Percentiles rank a stretch among this genome's conserved stretches.
phyloP scores from a whole-genome alignment of 2,329 filamentous ascomycete genomes.

The Penicillium occitanis region DNA sequence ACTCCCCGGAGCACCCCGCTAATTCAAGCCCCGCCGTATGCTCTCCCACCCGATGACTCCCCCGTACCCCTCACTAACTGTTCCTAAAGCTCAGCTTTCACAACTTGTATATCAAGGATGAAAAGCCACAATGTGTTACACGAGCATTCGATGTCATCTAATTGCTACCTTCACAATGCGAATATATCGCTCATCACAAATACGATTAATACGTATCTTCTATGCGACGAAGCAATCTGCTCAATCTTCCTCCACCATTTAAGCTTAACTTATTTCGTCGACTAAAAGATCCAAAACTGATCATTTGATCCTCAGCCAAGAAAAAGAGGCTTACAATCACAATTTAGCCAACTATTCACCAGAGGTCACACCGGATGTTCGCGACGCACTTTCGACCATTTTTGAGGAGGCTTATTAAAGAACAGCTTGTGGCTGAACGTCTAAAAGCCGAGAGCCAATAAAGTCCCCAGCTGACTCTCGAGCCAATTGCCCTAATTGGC shows the following conservation, averaged over 20 bases:
- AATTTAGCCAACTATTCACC: not conserved
- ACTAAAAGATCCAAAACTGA: not conserved
- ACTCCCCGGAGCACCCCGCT: not conserved
- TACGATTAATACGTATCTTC: not conserved
- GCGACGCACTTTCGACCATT: not conserved
- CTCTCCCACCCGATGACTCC: not conserved
- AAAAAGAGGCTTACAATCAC: not conserved
- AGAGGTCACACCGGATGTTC: not conserved
- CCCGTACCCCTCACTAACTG: not conserved
- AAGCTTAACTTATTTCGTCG: not conserved
- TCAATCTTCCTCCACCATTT: not conserved
- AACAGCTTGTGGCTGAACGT: not conserved
- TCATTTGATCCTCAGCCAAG: constrained; percentile 5
- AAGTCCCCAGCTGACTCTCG: not conserved
- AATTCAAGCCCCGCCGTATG: not conserved
- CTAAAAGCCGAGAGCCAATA: not conserved
- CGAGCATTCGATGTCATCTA: not conserved
- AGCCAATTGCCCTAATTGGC: not conserved
- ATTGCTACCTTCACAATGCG: not conserved
- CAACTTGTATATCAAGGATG: not conserved
- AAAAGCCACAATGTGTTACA: not conserved
- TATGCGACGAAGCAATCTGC: not conserved
- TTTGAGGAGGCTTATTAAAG: not conserved
- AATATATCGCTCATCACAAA: not conserved
- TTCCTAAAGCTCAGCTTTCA: not conserved